Evolutionary conservation across 768 basidiomycete genomes (phyloP), one percentile per base, ranked within the genome.

Genomic region (Dendrothele bispora): DNA sequence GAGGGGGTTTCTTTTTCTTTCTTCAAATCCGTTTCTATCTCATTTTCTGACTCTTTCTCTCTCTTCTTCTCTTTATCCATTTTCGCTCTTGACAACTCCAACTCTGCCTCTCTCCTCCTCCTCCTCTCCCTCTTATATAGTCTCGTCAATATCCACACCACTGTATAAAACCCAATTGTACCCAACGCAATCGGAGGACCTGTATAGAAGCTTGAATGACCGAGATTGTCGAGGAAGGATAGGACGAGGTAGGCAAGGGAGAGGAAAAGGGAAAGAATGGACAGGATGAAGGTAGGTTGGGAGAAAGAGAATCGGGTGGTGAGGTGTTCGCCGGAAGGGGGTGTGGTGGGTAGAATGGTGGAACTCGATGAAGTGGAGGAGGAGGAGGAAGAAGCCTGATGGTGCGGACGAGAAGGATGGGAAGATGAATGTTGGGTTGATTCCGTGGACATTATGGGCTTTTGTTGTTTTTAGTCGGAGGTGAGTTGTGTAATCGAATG

Each of bases 281-380:
- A 27, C 17, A 41, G 24, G 38, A 48, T 39, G 39, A 48, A 8
- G 39, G 27, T 25, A 22, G 38, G 35, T 20, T 39, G 34, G 26
- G 41, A 17, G 26, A 48, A 26, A 28, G 41, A n/a, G 24, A 48
- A 39, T 10, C 46, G 25, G 38, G 46, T 39, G 38, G 38, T 11
- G 10, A 15, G 12, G 14, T 7, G 12, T 25, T 22, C 30, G 30
- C 30, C n/a, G 30, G 30, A 32, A 10, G 10, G 30, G 30, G 11
- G n/a, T n/a, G n/a, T n/a, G n/a, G n/a, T 32, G 11, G 30, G 17
- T 17, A 32, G 30, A 10, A 10, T 10, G 30, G 30, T 10, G 17
- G 11, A 32, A 10, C 10, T 32, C 30, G 11, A 32, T 10, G 30
- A 32, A 32, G 10, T 32, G 10, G 17, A 10, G 10, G 30, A 10